Conservation (phyloP, 768 basidiomycete genomes). For the Serendipita sp. region DNA sequence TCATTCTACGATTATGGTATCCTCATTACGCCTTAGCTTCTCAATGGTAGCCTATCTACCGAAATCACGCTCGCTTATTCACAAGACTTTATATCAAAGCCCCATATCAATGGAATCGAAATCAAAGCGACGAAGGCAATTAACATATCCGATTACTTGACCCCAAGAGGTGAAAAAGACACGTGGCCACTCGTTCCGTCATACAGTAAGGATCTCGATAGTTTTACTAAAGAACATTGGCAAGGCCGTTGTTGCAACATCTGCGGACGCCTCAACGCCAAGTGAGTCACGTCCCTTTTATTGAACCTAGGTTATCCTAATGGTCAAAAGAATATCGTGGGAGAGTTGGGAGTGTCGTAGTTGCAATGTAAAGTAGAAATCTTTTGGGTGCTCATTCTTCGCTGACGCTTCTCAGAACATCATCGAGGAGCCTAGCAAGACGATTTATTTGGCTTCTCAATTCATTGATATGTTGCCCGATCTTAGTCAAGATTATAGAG, state of each 20-base stretch:
- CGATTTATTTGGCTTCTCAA: slow-evolving; percentile 52
- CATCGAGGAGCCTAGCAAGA: slow-evolving; percentile 46
- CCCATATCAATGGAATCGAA: background rate
- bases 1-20: too few relatives aligned
- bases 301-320: too few relatives aligned
- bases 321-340: slow-evolving; percentile 44
- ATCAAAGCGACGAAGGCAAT: background rate
- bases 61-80: slow-evolving; percentile 6
- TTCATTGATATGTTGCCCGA: slow-evolving; percentile 15
- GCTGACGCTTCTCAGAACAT: slow-evolving; percentile 30
- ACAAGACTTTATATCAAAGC: background rate
- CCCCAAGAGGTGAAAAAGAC: too few relatives aligned
- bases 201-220: background rate
- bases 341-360: slow-evolving; percentile 51
- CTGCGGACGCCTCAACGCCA: slow-evolving; percentile 60
- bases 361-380: slow-evolving; percentile 31
- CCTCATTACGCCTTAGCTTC: background rate
- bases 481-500: too few relatives aligned
- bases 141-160: background rate
- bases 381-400: slow-evolving; percentile 31
- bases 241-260: slow-evolving; percentile 48
- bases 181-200: background rate
- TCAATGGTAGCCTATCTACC: slow-evolving; percentile 3
- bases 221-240: slow-evolving; percentile 1
- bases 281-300: slow-evolving; percentile 26